Evolutionary conservation across 2,329 filamentous ascomycete genomes (phyloP), one percentile per base, ranked within the genome.

Genomic region (Colletotrichum caudatum): DNA sequence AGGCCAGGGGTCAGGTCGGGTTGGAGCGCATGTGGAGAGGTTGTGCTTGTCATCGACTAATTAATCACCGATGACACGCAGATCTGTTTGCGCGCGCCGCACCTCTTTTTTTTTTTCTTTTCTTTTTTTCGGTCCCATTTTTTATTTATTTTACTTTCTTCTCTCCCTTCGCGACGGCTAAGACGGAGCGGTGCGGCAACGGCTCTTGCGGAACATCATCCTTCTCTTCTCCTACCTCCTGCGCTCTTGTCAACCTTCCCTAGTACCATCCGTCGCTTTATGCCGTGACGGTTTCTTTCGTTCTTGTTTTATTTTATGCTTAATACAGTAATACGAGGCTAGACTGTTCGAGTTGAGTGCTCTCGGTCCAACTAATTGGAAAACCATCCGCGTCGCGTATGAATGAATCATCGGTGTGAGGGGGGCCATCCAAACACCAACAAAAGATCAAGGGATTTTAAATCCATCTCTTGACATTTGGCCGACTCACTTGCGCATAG

Each of bases 31-130:
- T 59, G 69, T 71, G 69, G 69, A 71, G 59, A 71, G 59, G 53
- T n/a, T n/a, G n/a, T 71, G 69, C 58, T 63, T 51, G 69, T 69
- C 69, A 71, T 71, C 46, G 69, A 71, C 69, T 64, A n/a, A n/a
- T n/a, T n/a, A n/a, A n/a, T n/a, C n/a, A 35, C 44, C 53, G 60
- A 39, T 39, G 37, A 39, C 63, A 69, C 68, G 64, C 29, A 68
- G 59, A 48, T 71, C 26, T 39, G 44, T 44, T 58, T 58, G 26
- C 54, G 26, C 29, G 26, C 50, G 16, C 48, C 16, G 41, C 29
- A 14, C 12, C 37, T 35, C 29, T 29, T 18, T 50, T 41, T 35
- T 29, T 46, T n/a, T n/a, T n/a, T n/a, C n/a, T 18, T 50, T 41
- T 35, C 5, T 46, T 29, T 18, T 50, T 41, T 35, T 29, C 37